Evolutionary conservation across 805 yeast genomes (phyloP).

Genomic region (Ogataea ramenticola): DNA sequence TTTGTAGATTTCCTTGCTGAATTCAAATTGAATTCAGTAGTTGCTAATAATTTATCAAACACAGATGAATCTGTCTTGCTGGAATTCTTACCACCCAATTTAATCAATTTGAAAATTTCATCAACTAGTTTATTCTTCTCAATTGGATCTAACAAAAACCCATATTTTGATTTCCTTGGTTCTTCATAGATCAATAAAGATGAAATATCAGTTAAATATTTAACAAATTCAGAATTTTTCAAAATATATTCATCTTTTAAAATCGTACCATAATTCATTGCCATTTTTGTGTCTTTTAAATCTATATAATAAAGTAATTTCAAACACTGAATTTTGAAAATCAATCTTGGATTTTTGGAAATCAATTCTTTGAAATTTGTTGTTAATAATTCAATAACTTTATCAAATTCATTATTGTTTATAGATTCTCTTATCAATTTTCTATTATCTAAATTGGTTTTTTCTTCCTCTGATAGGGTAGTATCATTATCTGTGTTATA

Average conservation of each 20-base stretch:
- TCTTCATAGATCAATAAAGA: constrained; percentile 46
- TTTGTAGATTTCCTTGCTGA: neutral
- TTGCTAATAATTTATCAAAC: constrained; percentile 15
- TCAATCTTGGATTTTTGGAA: constrained; percentile 21
- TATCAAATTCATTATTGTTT: constrained; percentile 36
- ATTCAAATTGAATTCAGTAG: constrained; percentile 17
- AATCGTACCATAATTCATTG: constrained; percentile 32
- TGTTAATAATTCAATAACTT: constrained; percentile 31
- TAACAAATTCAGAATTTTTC: constrained; percentile 24
- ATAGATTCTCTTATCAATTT: constrained; percentile 35
- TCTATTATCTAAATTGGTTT: constrained; percentile 5
- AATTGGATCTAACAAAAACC: constrained; percentile 27
- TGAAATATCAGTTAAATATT: constrained; percentile 38
- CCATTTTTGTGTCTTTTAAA: constrained; percentile 20
- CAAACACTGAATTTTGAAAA: constrained; percentile 36
- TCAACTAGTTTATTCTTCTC: constrained; percentile 34
- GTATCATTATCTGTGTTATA: too few species aligned
- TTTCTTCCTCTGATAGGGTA: constrained; percentile 8
- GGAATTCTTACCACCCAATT: constrained; percentile 7
- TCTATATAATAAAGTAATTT: constrained; percentile 34
- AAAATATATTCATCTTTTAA: constrained; percentile 26
- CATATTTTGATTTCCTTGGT: constrained; percentile 31
- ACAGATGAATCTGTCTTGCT: constrained; percentile 11
- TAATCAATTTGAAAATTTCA: constrained; percentile 31
- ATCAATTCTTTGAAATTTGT: constrained; percentile 33